Base-by-base conservation (phyloP, 2,329 filamentous ascomycete genomes). In the Sarocladium kiliense region DNA sequence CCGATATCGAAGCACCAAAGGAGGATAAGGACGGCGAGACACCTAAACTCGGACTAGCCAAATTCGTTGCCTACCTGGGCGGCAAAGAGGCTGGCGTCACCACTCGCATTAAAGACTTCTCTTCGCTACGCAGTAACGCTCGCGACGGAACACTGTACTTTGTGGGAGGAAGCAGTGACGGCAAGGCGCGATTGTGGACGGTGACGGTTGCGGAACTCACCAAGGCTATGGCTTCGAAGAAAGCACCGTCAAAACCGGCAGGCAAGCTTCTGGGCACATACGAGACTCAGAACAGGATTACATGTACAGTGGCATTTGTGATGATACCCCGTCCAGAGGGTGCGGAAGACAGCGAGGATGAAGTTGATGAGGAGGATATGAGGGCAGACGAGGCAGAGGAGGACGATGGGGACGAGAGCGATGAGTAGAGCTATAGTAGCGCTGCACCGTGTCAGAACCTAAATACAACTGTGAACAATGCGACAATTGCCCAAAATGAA, bases 51-150 rank as follows among this genome's bases (percentile, higher is more conserved):
- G 74, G 79, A 6, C 77, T 84, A 19, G 88, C 88, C 37, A 81
- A 83, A 63, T 77, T 88, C 18, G 67, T 94, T 12, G 89, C 85
- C n/a, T 83, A 92, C 63, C 68, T 97, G 11, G 93, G 92, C 39
- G 92, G 92, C 12, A 84, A 82, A 61, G 78, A 81, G 27, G 79
- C 78, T 2, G 87, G 85, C 0, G 79, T 94, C 51, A 72, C 74
- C 2, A 81, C 84, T 11, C 84, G 94, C 53, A 85, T 97, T 69
- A 99, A 97, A 74, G 92, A 96, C 66, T 97, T 97, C 69, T 81
- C 85, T 57, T 72, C 91, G 32, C 63, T 94, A 50, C 69, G 71
- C 53, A 68, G 73, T 37, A 64, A 68, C 41, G 64, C 67, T 21
- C 67, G 73, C 59, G 60, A 70, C 56, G 64, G 70, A 56, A 64